These are phyloP conservation scores for Phanerochaete sordida DNA, from an alignment of 768 basidiomycete genomes.

Conservation along the genomic window DNA sequence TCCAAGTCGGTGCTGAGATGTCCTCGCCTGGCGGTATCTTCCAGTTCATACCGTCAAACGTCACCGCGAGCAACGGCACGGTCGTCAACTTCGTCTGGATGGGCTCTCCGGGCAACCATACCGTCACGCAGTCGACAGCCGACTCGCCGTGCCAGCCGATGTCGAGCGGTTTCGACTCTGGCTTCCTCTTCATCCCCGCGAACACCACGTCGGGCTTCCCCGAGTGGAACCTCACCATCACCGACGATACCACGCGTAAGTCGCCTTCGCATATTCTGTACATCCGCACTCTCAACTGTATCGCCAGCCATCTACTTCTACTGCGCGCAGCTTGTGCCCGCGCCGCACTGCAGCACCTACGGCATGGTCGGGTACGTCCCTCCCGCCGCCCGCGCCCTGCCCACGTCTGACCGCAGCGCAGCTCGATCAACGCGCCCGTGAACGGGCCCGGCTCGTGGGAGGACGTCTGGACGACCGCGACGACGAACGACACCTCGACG, in stretches of 20 bases:
- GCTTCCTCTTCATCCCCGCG: conserved; percentile 40
- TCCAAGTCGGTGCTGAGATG: conserved; percentile 37
- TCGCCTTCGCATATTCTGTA: background rate
- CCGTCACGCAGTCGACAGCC: conserved; percentile 50
- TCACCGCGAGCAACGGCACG: conserved; percentile 42
- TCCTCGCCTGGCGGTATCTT: conserved; percentile 33
- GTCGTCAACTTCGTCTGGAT: conserved; percentile 48
- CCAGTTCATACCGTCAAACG: conserved; percentile 41
- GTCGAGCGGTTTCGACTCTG: conserved; percentile 52
- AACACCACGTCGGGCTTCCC: conserved; percentile 27
- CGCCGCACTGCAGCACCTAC: conserved; percentile 36
- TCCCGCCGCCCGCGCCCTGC: background rate
- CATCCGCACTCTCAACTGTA: background rate
- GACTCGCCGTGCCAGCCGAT: conserved; percentile 41
- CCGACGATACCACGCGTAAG: conserved; percentile 42
- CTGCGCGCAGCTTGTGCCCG: conserved; percentile 45
- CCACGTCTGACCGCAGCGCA: conserved; percentile 1
- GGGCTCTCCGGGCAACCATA: conserved; percentile 51
- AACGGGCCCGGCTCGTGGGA: conserved; percentile 39
- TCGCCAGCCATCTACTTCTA: conserved; percentile 53
- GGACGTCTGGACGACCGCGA: conserved; percentile 33
- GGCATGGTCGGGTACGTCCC: conserved; percentile 32
- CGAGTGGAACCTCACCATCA: conserved; percentile 49
- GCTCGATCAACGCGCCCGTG: conserved; percentile 49
- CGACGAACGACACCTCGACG: conserved; percentile 19